Percentiles rank a stretch among this genome's conserved stretches.
Evolutionary conservation across 495 filamentous ascomycete species (phyloP).

Genomic region (Aspergillus avenaceus): DNA sequence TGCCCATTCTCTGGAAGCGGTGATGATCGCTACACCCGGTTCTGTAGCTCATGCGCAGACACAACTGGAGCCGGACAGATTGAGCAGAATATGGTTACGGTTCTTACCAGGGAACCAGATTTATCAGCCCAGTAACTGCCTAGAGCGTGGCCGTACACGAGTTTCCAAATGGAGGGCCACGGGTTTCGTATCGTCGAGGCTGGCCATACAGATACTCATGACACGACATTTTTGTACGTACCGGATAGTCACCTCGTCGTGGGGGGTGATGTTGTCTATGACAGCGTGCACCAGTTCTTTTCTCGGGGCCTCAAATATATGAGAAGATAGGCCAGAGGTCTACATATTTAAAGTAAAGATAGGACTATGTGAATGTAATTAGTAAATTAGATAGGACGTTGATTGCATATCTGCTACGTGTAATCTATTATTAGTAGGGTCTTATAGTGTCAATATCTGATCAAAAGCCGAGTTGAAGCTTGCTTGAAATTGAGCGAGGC

Average conservation of each 20-base stretch:
- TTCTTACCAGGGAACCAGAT: conserved; percentile 16
- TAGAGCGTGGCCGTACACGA: neutral
- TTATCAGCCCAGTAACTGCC: conserved; percentile 7
- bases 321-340: too few species aligned
- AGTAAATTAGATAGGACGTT: too few species aligned
- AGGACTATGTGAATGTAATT: too few species aligned
- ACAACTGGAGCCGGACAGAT: conserved; percentile 6
- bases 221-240: conserved; percentile 26
- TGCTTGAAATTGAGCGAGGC: too few species aligned
- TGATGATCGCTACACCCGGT: conserved; percentile 19
- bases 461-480: too few species aligned
- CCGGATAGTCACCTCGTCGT: conserved; percentile 25
- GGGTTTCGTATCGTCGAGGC: conserved; percentile 21
- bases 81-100: conserved; percentile 12
- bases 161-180: conserved; percentile 20
- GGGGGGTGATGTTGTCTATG: conserved; percentile 34
- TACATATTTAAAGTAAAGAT: too few species aligned
- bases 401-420: too few species aligned
- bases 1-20: conserved; percentile 14
- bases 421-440: too few species aligned
- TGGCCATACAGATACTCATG: conserved; percentile 27
- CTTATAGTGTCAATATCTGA: too few species aligned
- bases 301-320: too few species aligned
- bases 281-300: conserved; percentile 28
- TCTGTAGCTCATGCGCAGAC: conserved; percentile 28